Percentiles rank a stretch among this genome's conserved stretches.
phyloP scores from a whole-genome alignment of 768 basidiomycete species.

The Xerocomellus chrysenteron region DNA sequence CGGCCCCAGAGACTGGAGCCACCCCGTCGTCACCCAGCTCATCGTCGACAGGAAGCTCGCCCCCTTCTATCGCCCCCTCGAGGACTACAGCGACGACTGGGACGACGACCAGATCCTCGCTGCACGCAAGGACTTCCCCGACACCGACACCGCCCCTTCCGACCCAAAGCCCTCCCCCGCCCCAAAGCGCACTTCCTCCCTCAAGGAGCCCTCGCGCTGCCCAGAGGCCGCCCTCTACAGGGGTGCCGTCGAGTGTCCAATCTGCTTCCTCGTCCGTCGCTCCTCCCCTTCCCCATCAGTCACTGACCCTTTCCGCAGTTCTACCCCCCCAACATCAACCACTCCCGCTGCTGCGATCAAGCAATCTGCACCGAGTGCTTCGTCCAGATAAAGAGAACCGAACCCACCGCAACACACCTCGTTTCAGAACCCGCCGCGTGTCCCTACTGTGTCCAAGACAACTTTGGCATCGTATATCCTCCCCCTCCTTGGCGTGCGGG shows the following conservation, averaged over 20 bases:
- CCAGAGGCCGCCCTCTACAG: slow-evolving; percentile 82
- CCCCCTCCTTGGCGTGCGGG: slow-evolving; percentile 81
- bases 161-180: slow-evolving; percentile 32
- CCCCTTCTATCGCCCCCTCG: slow-evolving; percentile 94
- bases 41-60: slow-evolving; percentile 87
- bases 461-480: slow-evolving; percentile 90
- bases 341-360: slow-evolving; percentile 97
- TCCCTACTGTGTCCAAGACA: slow-evolving; percentile 96
- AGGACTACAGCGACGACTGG: slow-evolving; percentile 90
- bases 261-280: slow-evolving; percentile 88
- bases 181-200: slow-evolving; percentile 53
- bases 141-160: slow-evolving; percentile 46
- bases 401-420: slow-evolving; percentile 92
- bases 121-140: slow-evolving; percentile 67
- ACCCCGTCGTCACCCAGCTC: slow-evolving; percentile 79
- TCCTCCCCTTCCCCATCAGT: slow-evolving; percentile 10
- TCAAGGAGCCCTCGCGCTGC: slow-evolving; percentile 63
- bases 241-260: slow-evolving; percentile 91
- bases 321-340: slow-evolving; percentile 96
- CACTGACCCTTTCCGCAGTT: slow-evolving; percentile 57
- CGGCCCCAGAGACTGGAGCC: slow-evolving; percentile 85
- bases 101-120: slow-evolving; percentile 84
- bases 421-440: slow-evolving; percentile 97
- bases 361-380: slow-evolving; percentile 99
- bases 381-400: slow-evolving; percentile 95